Conservation (phyloP, 768 basidiomycete species). For the Mrakia hoshinonis region DNA sequence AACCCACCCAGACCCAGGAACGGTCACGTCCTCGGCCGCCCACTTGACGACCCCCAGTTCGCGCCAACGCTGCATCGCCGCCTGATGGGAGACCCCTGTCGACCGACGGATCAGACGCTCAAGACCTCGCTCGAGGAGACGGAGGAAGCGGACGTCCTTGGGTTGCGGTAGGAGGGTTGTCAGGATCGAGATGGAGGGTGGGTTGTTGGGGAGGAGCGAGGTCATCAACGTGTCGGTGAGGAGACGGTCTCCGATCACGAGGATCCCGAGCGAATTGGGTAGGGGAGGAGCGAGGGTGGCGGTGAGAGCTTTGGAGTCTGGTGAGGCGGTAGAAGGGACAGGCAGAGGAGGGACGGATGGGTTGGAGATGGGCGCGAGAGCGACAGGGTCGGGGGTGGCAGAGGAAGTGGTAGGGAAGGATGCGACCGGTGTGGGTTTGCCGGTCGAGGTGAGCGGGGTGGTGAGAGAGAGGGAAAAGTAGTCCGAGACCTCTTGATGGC, state of each 20-base stretch:
- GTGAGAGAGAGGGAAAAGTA: slow-evolving; percentile 51
- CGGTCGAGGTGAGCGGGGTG: slow-evolving; percentile 10
- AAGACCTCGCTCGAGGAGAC: slow-evolving; percentile 35
- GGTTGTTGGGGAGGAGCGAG: not conserved
- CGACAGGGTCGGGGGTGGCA: slow-evolving; percentile 16
- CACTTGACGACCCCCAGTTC: not conserved
- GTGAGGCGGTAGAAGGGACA: not conserved
- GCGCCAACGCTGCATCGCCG: not conserved
- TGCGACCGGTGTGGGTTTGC: slow-evolving; percentile 31
- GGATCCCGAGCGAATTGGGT: not conserved
- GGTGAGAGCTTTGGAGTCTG: not conserved
- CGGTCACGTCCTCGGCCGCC: not conserved
- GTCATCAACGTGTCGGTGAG: slow-evolving; percentile 78
- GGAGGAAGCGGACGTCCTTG: slow-evolving; percentile 36
- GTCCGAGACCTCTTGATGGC: slow-evolving; percentile 57
- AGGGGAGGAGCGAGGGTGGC: not conserved
- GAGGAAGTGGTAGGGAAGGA: not conserved
- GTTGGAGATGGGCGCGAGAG: slow-evolving; percentile 32
- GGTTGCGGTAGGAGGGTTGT: slow-evolving; percentile 36
- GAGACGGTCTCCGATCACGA: slow-evolving; percentile 83
- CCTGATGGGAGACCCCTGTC: not conserved
- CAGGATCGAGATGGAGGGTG: slow-evolving; percentile 35
- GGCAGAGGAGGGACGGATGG: not conserved
- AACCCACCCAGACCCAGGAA: not conserved
- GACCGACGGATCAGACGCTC: slow-evolving; percentile 12